Conservation (phyloP, 768 basidiomycete species). For the Wakefieldia striispora region DNA sequence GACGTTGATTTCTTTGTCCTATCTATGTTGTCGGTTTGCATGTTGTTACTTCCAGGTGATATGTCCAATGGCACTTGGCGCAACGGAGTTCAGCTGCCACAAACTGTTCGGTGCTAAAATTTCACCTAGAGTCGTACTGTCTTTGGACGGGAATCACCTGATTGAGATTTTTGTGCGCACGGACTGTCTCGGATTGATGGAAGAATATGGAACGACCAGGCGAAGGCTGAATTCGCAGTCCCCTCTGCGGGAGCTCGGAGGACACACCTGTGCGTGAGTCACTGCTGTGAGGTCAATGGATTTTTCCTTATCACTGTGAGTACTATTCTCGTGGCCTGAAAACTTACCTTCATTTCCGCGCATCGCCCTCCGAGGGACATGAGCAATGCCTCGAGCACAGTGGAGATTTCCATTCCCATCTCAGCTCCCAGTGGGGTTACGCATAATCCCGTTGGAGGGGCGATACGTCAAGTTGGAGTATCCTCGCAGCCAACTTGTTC, state of each 20-base stretch:
- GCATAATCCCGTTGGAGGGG: no score
- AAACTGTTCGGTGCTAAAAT: background rate
- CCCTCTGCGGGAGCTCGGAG: background rate
- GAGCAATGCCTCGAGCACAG: background rate
- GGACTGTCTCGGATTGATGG: background rate
- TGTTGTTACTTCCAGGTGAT: slow-evolving; percentile 1
- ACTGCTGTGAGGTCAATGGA: background rate
- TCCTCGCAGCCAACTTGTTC: no score
- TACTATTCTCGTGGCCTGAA: background rate
- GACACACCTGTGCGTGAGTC: background rate
- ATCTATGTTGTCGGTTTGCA: slow-evolving; percentile 5
- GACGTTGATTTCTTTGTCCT: slow-evolving; percentile 46
- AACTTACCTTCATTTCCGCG: background rate
- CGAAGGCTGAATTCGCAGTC: background rate
- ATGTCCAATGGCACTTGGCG: background rate
- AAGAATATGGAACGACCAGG: background rate
- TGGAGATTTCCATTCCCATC: background rate
- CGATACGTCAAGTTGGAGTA: no score
- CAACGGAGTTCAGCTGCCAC: background rate
- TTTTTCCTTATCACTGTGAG: background rate
- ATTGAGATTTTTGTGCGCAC: background rate
- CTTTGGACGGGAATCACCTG: background rate
- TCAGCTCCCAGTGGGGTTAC: background rate
- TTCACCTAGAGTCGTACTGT: background rate
- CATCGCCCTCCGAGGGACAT: background rate